phyloP scores from a whole-genome alignment of 2,329 filamentous ascomycete species.

The Plenodomus biglobosus region DNA sequence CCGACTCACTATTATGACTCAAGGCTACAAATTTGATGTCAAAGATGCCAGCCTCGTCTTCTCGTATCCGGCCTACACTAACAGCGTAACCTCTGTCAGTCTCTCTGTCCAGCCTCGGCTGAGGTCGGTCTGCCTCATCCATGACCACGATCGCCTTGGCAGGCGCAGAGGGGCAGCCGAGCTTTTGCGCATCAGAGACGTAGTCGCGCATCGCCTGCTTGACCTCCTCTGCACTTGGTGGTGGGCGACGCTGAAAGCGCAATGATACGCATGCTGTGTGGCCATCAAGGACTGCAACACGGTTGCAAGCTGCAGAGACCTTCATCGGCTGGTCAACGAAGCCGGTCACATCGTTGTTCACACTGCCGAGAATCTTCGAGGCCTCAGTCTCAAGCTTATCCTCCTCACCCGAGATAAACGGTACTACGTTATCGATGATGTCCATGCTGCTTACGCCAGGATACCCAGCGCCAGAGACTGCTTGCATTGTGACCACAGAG shows the following conservation, averaged over 20 bases:
- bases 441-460: slow-evolving; percentile 91
- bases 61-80: slow-evolving; percentile 81
- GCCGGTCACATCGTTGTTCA: slow-evolving; percentile 71
- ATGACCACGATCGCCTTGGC: slow-evolving; percentile 80
- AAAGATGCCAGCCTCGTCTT: slow-evolving; percentile 86
- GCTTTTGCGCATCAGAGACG: slow-evolving; percentile 74
- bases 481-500: slow-evolving; percentile 92
- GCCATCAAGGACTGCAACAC: slow-evolving; percentile 92
- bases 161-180: slow-evolving; percentile 88
- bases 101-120: slow-evolving; percentile 87
- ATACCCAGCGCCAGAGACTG: slow-evolving; percentile 89
- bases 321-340: slow-evolving; percentile 77
- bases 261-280: slow-evolving; percentile 94
- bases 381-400: slow-evolving; percentile 96
- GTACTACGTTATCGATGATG: slow-evolving; percentile 93
- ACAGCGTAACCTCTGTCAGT: slow-evolving; percentile 85
- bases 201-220: slow-evolving; percentile 79
- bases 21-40: slow-evolving; percentile 94
- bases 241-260: slow-evolving; percentile 72
- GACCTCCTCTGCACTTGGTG: slow-evolving; percentile 74
- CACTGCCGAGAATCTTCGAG: slow-evolving; percentile 82
- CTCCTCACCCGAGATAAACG: slow-evolving; percentile 90
- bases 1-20: slow-evolving; percentile 70
- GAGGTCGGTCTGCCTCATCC: slow-evolving; percentile 85
- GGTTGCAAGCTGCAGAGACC: slow-evolving; percentile 86